A percentile compares a stretch with the other conserved stretches of the same genome.
Evolutionary conservation across 2,329 filamentous ascomycete genomes (phyloP).

Genomic region (Colletotrichum truncatum): DNA sequence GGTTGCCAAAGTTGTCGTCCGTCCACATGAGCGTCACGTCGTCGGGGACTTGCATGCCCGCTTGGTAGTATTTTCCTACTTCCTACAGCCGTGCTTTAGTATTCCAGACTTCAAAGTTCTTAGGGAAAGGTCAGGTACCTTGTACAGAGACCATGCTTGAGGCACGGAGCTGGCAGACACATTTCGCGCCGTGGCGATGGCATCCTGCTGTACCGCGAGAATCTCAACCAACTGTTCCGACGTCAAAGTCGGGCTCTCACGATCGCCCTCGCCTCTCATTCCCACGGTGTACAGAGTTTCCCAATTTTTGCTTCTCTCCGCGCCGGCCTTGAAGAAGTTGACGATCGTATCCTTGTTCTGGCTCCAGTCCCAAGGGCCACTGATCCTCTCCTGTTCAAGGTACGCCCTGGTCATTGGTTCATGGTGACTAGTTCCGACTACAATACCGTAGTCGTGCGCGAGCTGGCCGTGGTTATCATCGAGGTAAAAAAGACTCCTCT

Average conservation of each 20-base stretch:
- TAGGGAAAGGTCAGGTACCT: no score
- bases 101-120: background rate
- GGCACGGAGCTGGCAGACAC: slow-evolving; percentile 48
- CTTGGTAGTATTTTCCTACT: slow-evolving; percentile 66
- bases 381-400: slow-evolving; percentile 38
- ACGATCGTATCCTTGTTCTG: slow-evolving; percentile 62
- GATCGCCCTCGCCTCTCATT: slow-evolving; percentile 66
- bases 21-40: slow-evolving; percentile 71
- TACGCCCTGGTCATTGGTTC: slow-evolving; percentile 66
- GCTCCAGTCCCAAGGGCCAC: slow-evolving; percentile 64
- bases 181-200: slow-evolving; percentile 30
- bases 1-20: slow-evolving; percentile 71
- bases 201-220: slow-evolving; percentile 45
- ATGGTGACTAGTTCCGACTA: slow-evolving; percentile 67
- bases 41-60: slow-evolving; percentile 67
- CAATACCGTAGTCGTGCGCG: slow-evolving; percentile 64
- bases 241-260: slow-evolving; percentile 45
- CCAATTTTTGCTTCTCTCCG: slow-evolving; percentile 57
- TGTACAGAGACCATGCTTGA: slow-evolving; percentile 68
- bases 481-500: slow-evolving; percentile 65
- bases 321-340: slow-evolving; percentile 61
- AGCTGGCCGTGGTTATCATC: slow-evolving; percentile 63
- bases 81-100: slow-evolving; percentile 29
- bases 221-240: slow-evolving; percentile 40
- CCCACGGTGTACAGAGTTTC: slow-evolving; percentile 60